Conservation (phyloP, 1,139 yeast genomes). For the Pichia sp. region DNA sequence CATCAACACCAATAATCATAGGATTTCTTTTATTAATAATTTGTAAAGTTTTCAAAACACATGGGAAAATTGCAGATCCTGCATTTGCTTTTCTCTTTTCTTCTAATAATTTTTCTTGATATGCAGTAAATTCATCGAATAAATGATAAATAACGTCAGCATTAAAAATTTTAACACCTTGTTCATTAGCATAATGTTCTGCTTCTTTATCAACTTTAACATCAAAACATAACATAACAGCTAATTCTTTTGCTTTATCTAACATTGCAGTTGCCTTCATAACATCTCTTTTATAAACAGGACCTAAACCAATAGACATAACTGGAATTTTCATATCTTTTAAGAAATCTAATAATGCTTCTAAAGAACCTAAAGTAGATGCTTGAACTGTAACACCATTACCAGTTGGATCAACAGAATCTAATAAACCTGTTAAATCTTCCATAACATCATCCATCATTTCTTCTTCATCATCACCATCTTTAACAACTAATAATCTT, state of each 20-base stretch:
- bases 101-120: slow-evolving; percentile 82
- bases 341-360: slow-evolving; percentile 92
- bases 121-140: slow-evolving; percentile 90
- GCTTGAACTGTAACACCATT: slow-evolving; percentile 98
- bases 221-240: slow-evolving; percentile 97
- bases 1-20: slow-evolving; percentile 98
- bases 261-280: slow-evolving; percentile 97
- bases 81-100: slow-evolving; percentile 84
- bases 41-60: slow-evolving; percentile 89
- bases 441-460: slow-evolving; percentile 98
- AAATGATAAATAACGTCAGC: slow-evolving; percentile 96
- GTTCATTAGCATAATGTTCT: slow-evolving; percentile 93
- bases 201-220: slow-evolving; percentile 97
- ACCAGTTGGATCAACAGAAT: slow-evolving; percentile 90
- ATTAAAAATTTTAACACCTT: slow-evolving; percentile 82
- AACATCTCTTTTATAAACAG: slow-evolving; percentile 95
- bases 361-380: slow-evolving; percentile 94
- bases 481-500: slow-evolving; percentile 88
- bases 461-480: slow-evolving; percentile 96
- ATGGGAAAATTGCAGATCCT: slow-evolving; percentile 90
- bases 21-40: slow-evolving; percentile 98
- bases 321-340: slow-evolving; percentile 99
- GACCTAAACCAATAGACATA: slow-evolving; percentile 96
- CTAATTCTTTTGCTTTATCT: slow-evolving; percentile 91
- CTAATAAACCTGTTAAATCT: slow-evolving; percentile 89